A percentile compares a stretch with the other conserved stretches of the same genome.
These are phyloP conservation scores for Spencermartinsiella ligniputridi DNA, from an alignment of 1,139 yeast genomes.

Conservation along the genomic window DNA sequence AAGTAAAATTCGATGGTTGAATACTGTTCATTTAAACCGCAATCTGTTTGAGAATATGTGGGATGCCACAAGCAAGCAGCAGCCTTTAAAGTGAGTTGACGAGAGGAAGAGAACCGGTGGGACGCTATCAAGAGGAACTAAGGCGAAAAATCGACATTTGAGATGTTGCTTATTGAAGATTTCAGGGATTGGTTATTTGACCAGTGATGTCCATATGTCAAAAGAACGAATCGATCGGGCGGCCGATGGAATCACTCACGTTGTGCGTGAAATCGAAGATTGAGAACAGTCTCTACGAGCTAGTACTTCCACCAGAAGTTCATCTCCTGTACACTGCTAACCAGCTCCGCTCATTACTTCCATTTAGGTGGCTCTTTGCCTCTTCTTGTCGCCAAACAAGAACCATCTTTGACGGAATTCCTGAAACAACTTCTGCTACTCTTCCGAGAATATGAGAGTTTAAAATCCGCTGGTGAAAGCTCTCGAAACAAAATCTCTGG, in stretches of 20 bases:
- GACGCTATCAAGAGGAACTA: too few relatives aligned
- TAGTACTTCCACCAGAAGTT: background rate
- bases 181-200: too few relatives aligned
- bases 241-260: too few relatives aligned
- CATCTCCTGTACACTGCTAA: background rate
- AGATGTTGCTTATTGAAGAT: too few relatives aligned
- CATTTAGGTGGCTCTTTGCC: slow-evolving; percentile 27
- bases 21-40: slow-evolving; percentile 21
- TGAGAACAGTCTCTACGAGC: too few relatives aligned
- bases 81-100: slow-evolving; percentile 6
- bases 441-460: slow-evolving; percentile 24
- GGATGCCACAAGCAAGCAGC: background rate
- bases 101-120: background rate
- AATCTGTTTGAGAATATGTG: slow-evolving; percentile 2
- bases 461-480: slow-evolving; percentile 18
- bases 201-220: too few relatives aligned
- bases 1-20: slow-evolving; percentile 24
- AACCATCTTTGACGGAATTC: slow-evolving; percentile 20
- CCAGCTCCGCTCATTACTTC: slow-evolving; percentile 21
- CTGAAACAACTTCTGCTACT: slow-evolving; percentile 18
- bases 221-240: too few relatives aligned
- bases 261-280: too few relatives aligned
- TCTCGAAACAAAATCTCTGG: slow-evolving; percentile 23
- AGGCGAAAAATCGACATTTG: too few relatives aligned
- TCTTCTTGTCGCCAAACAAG: slow-evolving; percentile 16